These are phyloP conservation scores for Russula ochroleuca DNA, from an alignment of 768 basidiomycete genomes.

Conservation along the genomic window DNA sequence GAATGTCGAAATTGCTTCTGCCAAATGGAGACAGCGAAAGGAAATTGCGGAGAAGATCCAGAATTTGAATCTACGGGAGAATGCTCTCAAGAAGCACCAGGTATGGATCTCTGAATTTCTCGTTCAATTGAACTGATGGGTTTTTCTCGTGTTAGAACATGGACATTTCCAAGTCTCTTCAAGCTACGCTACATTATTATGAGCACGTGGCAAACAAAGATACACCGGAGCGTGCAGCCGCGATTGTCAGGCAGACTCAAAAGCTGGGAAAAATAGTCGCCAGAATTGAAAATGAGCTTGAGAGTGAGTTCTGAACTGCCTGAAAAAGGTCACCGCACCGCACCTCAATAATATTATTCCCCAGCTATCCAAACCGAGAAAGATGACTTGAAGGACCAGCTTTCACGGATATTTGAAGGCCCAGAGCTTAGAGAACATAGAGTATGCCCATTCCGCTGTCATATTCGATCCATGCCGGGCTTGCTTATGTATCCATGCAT, in stretches of 20 bases:
- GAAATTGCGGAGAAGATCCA: constrained; percentile 48
- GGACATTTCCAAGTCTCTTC: constrained; percentile 60
- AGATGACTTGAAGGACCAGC: constrained; percentile 41
- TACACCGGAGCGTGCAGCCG: constrained; percentile 44
- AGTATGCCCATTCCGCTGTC: constrained; percentile 36
- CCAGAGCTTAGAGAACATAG: constrained; percentile 60
- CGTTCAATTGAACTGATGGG: neutral
- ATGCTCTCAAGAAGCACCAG: constrained; percentile 48
- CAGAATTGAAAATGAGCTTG: constrained; percentile 49
- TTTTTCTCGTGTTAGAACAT: constrained; percentile 41
- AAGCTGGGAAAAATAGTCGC: constrained; percentile 53
- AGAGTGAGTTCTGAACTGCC: constrained; percentile 40
- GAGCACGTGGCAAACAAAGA: constrained; percentile 56
- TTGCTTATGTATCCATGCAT: neutral
- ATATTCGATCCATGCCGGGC: neutral
- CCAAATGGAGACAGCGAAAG: constrained; percentile 36
- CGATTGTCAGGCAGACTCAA: constrained; percentile 41
- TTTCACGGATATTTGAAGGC: constrained; percentile 50
- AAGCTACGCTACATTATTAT: constrained; percentile 63
- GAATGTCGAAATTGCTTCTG: constrained; percentile 45
- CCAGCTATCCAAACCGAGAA: constrained; percentile 54
- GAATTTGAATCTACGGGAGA: constrained; percentile 43
- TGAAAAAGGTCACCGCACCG: neutral
- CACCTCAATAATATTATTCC: neutral
- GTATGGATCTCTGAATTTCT: constrained; percentile 36